Evolutionary conservation across 1,139 yeast genomes (phyloP).

Genomic region (Nakaseomyces kungkrabaensis): DNA sequence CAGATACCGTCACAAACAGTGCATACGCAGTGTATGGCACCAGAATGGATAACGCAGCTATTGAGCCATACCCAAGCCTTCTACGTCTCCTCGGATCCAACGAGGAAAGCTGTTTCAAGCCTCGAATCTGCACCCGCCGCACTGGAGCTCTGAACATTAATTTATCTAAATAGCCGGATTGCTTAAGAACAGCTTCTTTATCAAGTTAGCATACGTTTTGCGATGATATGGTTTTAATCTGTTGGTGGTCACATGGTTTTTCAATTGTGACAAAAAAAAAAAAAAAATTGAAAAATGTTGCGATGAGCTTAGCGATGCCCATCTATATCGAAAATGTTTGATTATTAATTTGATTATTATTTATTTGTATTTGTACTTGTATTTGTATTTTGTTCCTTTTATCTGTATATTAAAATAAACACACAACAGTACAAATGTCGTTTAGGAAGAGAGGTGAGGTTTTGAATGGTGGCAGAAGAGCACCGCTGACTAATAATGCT

Average conservation of each 20-base stretch:
- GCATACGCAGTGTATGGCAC: slow-evolving; percentile 63
- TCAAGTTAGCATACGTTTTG: too few species aligned
- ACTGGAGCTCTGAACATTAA: background rate
- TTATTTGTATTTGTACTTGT: background rate
- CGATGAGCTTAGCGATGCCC: slow-evolving; percentile 1
- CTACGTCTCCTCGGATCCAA: background rate
- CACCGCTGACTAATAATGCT: slow-evolving; percentile 9
- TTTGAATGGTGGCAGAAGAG: slow-evolving; percentile 17
- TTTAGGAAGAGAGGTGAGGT: slow-evolving; percentile 64
- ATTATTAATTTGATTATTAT: background rate
- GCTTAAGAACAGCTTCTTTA: too few species aligned
- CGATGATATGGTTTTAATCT: too few species aligned
- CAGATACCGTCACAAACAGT: slow-evolving; percentile 46
- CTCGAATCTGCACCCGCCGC: background rate
- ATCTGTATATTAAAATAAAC: too few species aligned
- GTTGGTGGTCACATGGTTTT: background rate
- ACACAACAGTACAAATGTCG: slow-evolving; percentile 37
- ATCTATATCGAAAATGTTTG: background rate
- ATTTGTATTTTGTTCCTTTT: too few species aligned
- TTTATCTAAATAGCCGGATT: background rate
- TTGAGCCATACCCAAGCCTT: background rate
- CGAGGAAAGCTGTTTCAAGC: background rate
- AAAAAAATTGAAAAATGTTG: background rate
- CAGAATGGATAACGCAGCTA: slow-evolving; percentile 28
- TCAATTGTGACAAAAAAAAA: background rate